phyloP scores from a whole-genome alignment of 1,139 yeast genomes.

The Nakaseomyces delphensis region DNA sequence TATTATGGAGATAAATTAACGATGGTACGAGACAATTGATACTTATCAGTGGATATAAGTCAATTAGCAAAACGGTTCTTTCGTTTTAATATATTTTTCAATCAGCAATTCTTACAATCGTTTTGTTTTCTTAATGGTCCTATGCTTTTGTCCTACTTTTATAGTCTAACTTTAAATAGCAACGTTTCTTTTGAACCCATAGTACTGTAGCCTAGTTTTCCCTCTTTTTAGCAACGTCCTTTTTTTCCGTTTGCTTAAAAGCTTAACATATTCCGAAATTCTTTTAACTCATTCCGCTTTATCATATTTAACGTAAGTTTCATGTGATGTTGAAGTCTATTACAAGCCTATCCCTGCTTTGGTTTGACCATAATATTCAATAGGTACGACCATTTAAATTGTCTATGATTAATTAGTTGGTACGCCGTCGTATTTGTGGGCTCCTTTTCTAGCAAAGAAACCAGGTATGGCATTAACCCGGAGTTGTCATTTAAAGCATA shows the following conservation, averaged over 20 bases:
- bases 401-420: conserved; percentile 12
- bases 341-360: neutral
- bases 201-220: neutral
- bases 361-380: neutral
- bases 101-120: neutral
- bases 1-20: too few species aligned
- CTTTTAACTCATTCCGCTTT: neutral
- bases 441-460: conserved; percentile 20
- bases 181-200: neutral
- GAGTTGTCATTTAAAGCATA: conserved; percentile 19
- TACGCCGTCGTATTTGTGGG: conserved; percentile 20
- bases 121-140: neutral
- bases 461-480: conserved; percentile 17
- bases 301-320: neutral
- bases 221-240: neutral
- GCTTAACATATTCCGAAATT: too few species aligned
- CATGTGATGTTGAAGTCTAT: neutral
- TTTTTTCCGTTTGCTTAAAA: too few species aligned
- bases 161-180: neutral
- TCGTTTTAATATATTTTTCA: neutral
- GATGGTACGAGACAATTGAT: too few species aligned
- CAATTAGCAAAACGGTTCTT: too few species aligned
- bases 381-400: neutral
- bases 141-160: neutral
- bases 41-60: too few species aligned